phyloP scores from a whole-genome alignment of 1,284 basidiomycete species.

The Heliocybe sulcata region DNA sequence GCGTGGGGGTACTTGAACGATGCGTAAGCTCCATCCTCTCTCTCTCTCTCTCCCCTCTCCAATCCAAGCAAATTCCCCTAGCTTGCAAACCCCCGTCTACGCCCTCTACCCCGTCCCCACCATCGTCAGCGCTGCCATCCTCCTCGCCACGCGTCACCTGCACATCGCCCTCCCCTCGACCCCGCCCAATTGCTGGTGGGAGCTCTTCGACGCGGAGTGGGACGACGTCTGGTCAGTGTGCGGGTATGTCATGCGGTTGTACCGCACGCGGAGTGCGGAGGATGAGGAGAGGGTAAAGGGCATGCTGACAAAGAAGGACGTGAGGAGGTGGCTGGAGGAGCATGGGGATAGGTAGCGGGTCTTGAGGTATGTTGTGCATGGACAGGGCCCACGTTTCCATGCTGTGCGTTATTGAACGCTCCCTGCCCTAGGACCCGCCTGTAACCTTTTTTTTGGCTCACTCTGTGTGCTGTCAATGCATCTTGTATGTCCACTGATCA shows the following conservation, averaged over 20 bases:
- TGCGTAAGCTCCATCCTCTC: constrained; percentile 52
- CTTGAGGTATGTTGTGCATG: not conserved
- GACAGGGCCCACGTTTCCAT: no score
- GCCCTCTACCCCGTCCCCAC: constrained; percentile 83
- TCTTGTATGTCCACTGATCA: no score
- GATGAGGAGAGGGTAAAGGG: constrained; percentile 37
- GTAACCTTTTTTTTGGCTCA: no score
- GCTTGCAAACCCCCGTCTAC: constrained; percentile 78
- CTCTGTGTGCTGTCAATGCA: no score
- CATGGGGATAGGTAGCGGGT: not conserved
- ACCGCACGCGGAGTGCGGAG: constrained; percentile 33
- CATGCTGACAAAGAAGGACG: constrained; percentile 63
- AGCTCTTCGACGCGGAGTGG: constrained; percentile 81
- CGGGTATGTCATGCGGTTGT: constrained; percentile 76
- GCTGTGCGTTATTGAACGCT: no score
- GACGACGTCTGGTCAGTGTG: constrained; percentile 81
- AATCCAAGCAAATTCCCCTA: constrained; percentile 5
- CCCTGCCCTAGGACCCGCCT: no score
- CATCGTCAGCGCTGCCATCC: constrained; percentile 81
- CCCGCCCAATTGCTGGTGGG: constrained; percentile 74
- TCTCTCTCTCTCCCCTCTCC: constrained; percentile 4
- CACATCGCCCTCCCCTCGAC: constrained; percentile 67
- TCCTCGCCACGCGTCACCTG: constrained; percentile 65
- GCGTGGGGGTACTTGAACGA: constrained; percentile 93
- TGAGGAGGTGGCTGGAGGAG: constrained; percentile 69